Evolutionary conservation across 139 green algal genomes (phyloP).

Genomic region (Chlorella sp.): DNA sequence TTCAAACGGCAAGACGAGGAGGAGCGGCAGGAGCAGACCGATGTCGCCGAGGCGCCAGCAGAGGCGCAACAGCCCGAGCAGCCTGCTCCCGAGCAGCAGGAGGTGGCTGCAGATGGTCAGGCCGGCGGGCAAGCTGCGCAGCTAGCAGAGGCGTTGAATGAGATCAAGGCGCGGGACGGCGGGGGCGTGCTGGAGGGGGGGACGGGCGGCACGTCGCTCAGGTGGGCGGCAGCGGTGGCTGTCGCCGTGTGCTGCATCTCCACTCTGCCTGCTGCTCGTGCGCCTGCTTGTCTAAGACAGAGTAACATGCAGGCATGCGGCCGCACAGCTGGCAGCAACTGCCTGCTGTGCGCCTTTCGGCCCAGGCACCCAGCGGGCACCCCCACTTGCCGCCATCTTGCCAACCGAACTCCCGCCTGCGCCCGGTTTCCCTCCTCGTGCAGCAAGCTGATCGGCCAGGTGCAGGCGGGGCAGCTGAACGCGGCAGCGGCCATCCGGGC

Average conservation of each 20-base stretch:
- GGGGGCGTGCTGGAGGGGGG: conserved; percentile 3
- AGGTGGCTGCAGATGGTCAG: too few relatives aligned
- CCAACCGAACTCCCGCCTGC: too few relatives aligned
- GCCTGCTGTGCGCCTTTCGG: too few relatives aligned
- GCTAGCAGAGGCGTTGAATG: neutral
- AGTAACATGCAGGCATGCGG: too few relatives aligned
- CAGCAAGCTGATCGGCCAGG: neutral
- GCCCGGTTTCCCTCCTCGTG: neutral
- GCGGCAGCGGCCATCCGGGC: neutral
- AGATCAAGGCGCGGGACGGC: neutral
- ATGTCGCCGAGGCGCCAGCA: neutral
- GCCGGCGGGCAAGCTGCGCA: neutral
- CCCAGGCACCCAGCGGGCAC: too few relatives aligned
- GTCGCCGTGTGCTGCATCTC: too few relatives aligned
- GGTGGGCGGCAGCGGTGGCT: too few relatives aligned
- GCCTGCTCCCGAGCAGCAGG: neutral
- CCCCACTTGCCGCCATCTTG: too few relatives aligned
- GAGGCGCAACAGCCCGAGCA: neutral
- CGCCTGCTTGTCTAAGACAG: too few relatives aligned
- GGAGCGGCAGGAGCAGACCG: neutral
- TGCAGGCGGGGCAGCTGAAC: neutral
- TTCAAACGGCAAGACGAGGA: neutral
- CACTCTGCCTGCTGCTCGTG: too few relatives aligned
- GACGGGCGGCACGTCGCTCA: too few relatives aligned
- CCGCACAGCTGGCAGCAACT: too few relatives aligned